Base-by-base conservation (phyloP, 495 filamentous ascomycete species). In the Aspergillus sclerotiicarbonarius region DNA sequence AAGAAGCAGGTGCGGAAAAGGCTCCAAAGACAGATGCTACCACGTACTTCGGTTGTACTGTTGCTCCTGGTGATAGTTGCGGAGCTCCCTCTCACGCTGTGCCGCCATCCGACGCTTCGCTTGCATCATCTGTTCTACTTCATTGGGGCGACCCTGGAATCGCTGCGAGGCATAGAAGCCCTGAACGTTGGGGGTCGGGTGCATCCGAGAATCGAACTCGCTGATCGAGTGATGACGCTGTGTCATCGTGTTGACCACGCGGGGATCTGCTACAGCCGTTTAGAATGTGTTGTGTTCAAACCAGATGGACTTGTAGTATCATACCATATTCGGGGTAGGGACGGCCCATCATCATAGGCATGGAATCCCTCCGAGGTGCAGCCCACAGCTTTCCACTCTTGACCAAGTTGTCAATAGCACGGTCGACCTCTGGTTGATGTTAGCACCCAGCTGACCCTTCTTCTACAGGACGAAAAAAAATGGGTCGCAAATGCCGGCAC, bases 21-120 rank as follows among this genome's bases (percentile, higher is more conserved):
- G 48, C 53, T 58, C 64, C 59, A 68, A 69, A 67, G 61, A 64
- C 60, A 70, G 63, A 77, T 67, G 71, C 76, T 82, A 77, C 75
- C 78, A 83, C 83, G 73, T 82, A 98, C 94, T 96, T 88, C 93
- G 87, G 79, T 97, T 95, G 82, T 95, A 98, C 85, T 98, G 94
- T 83, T 98, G 94, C 82, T 98, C 94, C 80, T 97, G 94, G 77
- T 98, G 94, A 80, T 97, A 98, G 77, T 98, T 98, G 76, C 94
- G 91, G 75, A 98, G 86, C 80, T 98, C 94, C 75, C 95, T 89
- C 82, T 98, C 94, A 76, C 94, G 90, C 77, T 96, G 93, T 76
- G 94, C 94, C 59, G 94, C 94, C 87, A 96, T 91, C 80, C 92
- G 90, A 77, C 94, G 88, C 81, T 98, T 98, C 71, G 91, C 92